Base-by-base conservation (phyloP, 116 monocot genomes). In the Dioscorea cayenensis region DNA sequence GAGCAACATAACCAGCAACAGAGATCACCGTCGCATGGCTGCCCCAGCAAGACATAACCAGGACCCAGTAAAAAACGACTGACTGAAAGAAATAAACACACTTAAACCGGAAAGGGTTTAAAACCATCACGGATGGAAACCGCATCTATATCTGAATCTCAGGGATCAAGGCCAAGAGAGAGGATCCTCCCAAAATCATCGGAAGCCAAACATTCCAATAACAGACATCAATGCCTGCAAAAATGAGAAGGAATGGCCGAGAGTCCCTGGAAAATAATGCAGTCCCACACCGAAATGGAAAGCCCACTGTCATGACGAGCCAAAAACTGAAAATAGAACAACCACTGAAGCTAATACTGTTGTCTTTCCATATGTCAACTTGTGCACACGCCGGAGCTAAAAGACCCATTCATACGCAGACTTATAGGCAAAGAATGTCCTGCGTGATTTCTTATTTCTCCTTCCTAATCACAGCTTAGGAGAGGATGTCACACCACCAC, bases 401-500 rank as follows among this genome's bases (percentile, higher is more conserved):
- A 28, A 20, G 21, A 59, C 51, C 66, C 29, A 18, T 18, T 49
- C 16, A 14, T 27, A 48, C 14, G 16, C 27, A n/a, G 43, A 19
- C 2, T 18, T 18, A 14, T 18, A 50, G 13, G 20, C 16, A 11
- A 22, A 66, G 32, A 64, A 28, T 21, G 12, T 29, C 62, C 75
- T 36, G 80, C 65, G 51, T 20, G 25, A 11, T 43, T 22, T 13
- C 51, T 14, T 28, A 48, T 35, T 23, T 2, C 21, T 28, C 48
- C 60, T 66, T 60, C 43, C 55, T 0, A 32, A 49, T 63, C 9
- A 2, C 9, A 2, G 18, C 49, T 77, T 67, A 90, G 49, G 69
- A 74, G 27, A 90, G 76, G 68, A 90, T 79, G 68, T 90, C 83
- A 36, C 89, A 86, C 78, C 77, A 76, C 78, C 73, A 73, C 64